A percentile compares a stretch with the other conserved stretches of the same genome.
Conservation (phyloP, 2,329 filamentous ascomycete species). For the Coniochaeta pulveracea region DNA sequence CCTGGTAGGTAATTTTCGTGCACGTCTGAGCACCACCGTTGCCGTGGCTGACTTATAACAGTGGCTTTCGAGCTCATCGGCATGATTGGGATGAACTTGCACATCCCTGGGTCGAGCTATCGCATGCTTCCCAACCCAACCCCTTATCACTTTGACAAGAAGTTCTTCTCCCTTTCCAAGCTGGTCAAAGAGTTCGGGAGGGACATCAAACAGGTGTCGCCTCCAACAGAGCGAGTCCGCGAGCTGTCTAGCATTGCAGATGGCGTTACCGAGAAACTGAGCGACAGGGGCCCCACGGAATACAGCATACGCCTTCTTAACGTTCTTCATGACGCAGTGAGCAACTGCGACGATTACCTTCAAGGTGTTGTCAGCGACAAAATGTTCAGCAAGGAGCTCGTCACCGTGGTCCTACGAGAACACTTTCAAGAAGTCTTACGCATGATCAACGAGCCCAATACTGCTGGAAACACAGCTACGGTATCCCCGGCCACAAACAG, state of each 20-base stretch:
- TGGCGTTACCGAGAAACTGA: slow-evolving; percentile 3
- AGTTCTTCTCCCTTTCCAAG: slow-evolving; percentile 30
- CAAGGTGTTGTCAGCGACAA: slow-evolving; percentile 17
- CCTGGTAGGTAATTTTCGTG: slow-evolving; percentile 24
- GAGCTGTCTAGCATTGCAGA: slow-evolving; percentile 13
- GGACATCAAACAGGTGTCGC: slow-evolving; percentile 6
- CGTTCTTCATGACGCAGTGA: slow-evolving; percentile 27
- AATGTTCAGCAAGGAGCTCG: slow-evolving; percentile 24
- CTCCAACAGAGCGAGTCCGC: slow-evolving; percentile 4
- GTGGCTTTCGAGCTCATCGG: slow-evolving; percentile 47
- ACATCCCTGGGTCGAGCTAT: slow-evolving; percentile 36
- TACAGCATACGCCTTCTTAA: slow-evolving; percentile 24
- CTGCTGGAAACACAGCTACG: neutral
- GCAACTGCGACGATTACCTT: slow-evolving; percentile 30
- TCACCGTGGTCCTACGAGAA: slow-evolving; percentile 33
- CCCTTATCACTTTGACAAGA: slow-evolving; percentile 39
- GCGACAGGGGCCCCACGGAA: slow-evolving; percentile 8
- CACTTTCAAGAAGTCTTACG: slow-evolving; percentile 37
- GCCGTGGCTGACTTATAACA: slow-evolving; percentile 14
- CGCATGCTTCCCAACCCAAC: slow-evolving; percentile 47
- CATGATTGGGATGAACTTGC: slow-evolving; percentile 41
- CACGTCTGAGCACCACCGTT: neutral
- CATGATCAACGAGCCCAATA: slow-evolving; percentile 26
- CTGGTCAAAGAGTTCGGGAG: slow-evolving; percentile 27
- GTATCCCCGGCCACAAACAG: slow-evolving; percentile 1